Evolutionary conservation across 768 basidiomycete species (phyloP), one percentile per base, ranked within the genome.

Genomic region (Podaxis rugospora): DNA sequence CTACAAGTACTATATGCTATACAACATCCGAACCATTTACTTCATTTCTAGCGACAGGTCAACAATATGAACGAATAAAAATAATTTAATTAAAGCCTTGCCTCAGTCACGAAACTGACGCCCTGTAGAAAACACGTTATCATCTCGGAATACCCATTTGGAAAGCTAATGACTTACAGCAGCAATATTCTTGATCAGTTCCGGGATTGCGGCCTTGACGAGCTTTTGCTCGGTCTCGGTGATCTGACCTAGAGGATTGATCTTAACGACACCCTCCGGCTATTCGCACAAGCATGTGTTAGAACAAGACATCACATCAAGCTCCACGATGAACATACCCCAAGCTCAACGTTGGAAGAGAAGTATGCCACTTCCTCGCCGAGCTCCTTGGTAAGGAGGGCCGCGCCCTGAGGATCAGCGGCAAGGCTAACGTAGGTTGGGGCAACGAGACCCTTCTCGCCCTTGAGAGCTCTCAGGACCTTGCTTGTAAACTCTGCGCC

Each of bases 401-500:
- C 81, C 39, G 84, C 87, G 37, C 92, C 92, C 64, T 75, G 76
- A 62, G 80, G 74, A 71, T 93, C 91, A 42, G 92, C 87, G 58
- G 74, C 75, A 67, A 89, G 86, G 77, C 89, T 82, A 68, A 99
- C 90, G 68, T 88, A 98, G 63, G 86, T 90, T 3, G 94, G 95
- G 0, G 86, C 83, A 57, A 93, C 75, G 67, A 96, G 86, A 60
- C 89, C 91, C 76, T 89, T 90, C 80, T 95, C 93, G 66, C 95
- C 94, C 62, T 87, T 88, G 65, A 92, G 56, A 21, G 95, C 96
- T 46, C 86, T 83, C 69, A 98, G 80, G 69, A 98, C 77, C 70
- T 93, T 91, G 66, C 73, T 73, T 28, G 93, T 85, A 69, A 98
- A 98, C 75, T 93, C 88, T 53, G 91, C 92, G 61, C 95, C 96